Conservation (phyloP, 345 rosid species). For the Mangifera indica region DNA sequence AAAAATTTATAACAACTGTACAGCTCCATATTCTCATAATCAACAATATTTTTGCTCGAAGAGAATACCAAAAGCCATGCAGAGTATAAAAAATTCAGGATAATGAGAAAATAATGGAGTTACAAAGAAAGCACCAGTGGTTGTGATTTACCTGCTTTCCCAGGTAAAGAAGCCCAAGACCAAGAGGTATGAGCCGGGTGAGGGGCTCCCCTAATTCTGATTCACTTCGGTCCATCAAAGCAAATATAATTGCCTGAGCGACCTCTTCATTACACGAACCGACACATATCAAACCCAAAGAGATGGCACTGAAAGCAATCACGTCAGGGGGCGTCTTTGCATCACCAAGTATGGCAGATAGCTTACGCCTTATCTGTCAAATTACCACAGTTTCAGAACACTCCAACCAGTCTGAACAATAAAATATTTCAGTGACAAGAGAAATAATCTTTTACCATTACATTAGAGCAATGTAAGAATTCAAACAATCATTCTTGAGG, state of each 20-base stretch:
- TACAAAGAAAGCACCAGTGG: neutral
- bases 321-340: slow-evolving; percentile 78
- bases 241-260: slow-evolving; percentile 84
- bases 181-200: slow-evolving; percentile 80
- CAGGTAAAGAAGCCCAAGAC: slow-evolving; percentile 91
- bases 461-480: neutral
- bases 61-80: neutral
- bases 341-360: slow-evolving; percentile 69
- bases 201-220: slow-evolving; percentile 85
- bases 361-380: slow-evolving; percentile 58
- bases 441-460: neutral
- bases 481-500: neutral
- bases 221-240: slow-evolving; percentile 81
- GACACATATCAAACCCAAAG: slow-evolving; percentile 87
- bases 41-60: neutral
- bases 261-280: slow-evolving; percentile 97
- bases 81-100: neutral
- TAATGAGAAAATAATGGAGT: too few species aligned
- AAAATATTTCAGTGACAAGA: slow-evolving; percentile 1
- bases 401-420: neutral
- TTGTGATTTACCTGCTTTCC: slow-evolving; percentile 77
- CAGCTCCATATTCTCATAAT: neutral
- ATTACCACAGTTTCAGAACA: neutral
- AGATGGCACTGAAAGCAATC: slow-evolving; percentile 78
- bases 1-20: slow-evolving; percentile 9